Evolutionary conservation across 2,329 filamentous ascomycete genomes (phyloP).

Genomic region (Fusarium haematococcum): DNA sequence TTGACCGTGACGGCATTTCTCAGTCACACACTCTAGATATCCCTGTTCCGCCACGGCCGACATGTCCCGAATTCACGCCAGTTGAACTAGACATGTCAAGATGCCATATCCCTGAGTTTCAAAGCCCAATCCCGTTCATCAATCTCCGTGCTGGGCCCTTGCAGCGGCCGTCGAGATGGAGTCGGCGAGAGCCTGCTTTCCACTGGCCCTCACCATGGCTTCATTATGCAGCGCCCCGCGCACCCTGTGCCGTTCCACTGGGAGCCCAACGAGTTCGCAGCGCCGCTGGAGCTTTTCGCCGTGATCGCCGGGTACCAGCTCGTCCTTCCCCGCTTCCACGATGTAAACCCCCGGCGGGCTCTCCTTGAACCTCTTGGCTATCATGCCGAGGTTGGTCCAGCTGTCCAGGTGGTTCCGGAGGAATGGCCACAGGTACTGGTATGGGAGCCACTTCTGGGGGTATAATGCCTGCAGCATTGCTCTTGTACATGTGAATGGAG

Average conservation of each 20-base stretch:
- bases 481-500: constrained; percentile 77
- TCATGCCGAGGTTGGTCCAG: constrained; percentile 60
- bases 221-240: constrained; percentile 68
- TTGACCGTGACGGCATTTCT: constrained; percentile 43
- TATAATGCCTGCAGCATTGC: constrained; percentile 80
- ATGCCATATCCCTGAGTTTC: constrained; percentile 15
- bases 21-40: constrained; percentile 31
- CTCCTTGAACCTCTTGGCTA: constrained; percentile 48
- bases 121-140: constrained; percentile 13
- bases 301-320: constrained; percentile 67
- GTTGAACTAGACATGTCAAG: constrained; percentile 15
- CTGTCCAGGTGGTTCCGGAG: constrained; percentile 73
- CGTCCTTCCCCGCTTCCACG: constrained; percentile 68
- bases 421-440: constrained; percentile 80
- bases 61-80: constrained; percentile 45
- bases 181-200: constrained; percentile 44
- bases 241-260: constrained; percentile 58
- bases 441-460: constrained; percentile 83
- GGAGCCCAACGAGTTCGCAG: constrained; percentile 61
- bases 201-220: constrained; percentile 57
- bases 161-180: constrained; percentile 42
- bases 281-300: constrained; percentile 58
- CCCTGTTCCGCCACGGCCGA: constrained; percentile 37
- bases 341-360: constrained; percentile 58
- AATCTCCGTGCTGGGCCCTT: constrained; percentile 21